These are phyloP conservation scores for Rubroboletus pulcherrimus DNA, from an alignment of 768 basidiomycete species.

Conservation along the genomic window DNA sequence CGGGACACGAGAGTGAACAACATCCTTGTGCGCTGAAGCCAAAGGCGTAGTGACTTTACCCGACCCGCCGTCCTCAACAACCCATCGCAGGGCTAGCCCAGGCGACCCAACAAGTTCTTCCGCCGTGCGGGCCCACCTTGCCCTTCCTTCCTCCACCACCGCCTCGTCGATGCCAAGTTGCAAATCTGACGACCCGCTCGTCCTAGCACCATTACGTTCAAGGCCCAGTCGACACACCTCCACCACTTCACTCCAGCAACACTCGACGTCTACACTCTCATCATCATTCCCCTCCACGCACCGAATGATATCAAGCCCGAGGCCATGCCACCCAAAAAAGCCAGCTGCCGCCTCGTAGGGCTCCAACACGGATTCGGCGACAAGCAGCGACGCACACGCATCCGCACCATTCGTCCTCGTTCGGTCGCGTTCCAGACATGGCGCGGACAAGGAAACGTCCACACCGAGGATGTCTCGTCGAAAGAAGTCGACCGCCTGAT, in stretches of 20 bases:
- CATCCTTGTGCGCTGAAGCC: neutral
- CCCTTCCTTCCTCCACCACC: constrained; percentile 24
- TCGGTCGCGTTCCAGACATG: neutral
- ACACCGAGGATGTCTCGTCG: constrained; percentile 17
- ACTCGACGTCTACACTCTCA: neutral
- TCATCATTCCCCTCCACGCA: neutral
- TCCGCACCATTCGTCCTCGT: neutral
- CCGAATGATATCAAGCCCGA: constrained; percentile 14
- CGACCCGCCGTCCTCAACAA: neutral
- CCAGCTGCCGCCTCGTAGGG: constrained; percentile 28
- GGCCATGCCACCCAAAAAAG: constrained; percentile 29
- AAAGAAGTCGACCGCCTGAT: constrained; percentile 25
- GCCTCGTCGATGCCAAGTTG: constrained; percentile 18
- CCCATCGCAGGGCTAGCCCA: constrained; percentile 8
- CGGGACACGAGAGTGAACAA: neutral
- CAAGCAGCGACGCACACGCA: constrained; percentile 1
- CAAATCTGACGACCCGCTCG: neutral
- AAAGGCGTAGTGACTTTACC: neutral
- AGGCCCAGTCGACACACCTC: neutral
- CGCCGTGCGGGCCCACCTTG: constrained; percentile 14
- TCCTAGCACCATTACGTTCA: neutral
- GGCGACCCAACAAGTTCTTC: constrained; percentile 22
- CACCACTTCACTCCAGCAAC: neutral
- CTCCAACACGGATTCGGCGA: constrained; percentile 21
- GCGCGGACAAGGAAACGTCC: neutral